Base-by-base conservation (phyloP, 1,139 yeast species). In the Saccharomycopsis crataegensis region DNA sequence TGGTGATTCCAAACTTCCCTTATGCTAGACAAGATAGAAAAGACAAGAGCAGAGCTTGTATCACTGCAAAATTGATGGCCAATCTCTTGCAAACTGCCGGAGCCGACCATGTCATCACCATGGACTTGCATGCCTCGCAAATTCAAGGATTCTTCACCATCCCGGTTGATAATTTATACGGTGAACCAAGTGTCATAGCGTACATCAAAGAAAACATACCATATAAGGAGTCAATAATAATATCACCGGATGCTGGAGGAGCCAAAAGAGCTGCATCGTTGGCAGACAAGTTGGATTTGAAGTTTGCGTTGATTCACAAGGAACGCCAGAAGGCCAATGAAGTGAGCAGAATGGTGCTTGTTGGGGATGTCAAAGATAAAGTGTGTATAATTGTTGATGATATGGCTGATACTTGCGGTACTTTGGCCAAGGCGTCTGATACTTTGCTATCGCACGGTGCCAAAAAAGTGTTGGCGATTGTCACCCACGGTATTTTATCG, bases 361-460 rank as follows among this genome's bases (percentile, higher is more conserved):
- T 80, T 44, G 86, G 86, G 56, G 85, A 80, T 64, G 86, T 80
- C 40, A 64, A 72, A 11, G 73, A 75, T 57, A 80, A 79, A 62
- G 74, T 77, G 12, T 80, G 85, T 68, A 70, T 80, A 37, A 71
- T 80, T 60, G 79, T 80, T 41, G 86, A 80, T 62, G 86, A 80
- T 64, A 80, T 80, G 80, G 85, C 85, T 16, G 86, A 80, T 62
- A 80, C 85, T n/a, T 80, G 85, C 65, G 86, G 86, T 40, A 80
- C 86, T 1, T 70, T 80, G 58, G 79, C 80, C 59, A 80, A 80
- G 62, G 85, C 85, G 0, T 79, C 83, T 2, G 84, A 80, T 56
- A 74, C 78, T 12, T 70, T 80, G 55, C 67, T 76, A 56, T 75
- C 71, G 7, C 77, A 78, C 54, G 77, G 79, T 17, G 85, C 85